These are phyloP conservation scores for Vanderwaltozyma verrucispora DNA, from an alignment of 805 yeast genomes.

Conservation along the genomic window DNA sequence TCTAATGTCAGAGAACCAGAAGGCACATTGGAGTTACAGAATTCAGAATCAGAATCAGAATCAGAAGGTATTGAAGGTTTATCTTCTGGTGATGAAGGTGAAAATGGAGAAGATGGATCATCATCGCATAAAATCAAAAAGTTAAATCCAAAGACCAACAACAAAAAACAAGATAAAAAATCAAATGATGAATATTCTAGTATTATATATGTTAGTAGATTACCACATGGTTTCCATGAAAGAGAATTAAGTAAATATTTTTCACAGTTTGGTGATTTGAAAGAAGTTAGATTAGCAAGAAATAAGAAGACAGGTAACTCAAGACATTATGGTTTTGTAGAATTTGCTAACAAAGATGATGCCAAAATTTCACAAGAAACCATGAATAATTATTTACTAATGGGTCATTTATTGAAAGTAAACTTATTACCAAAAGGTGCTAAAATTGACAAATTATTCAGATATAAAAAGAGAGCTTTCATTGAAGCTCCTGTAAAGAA, in stretches of 20 bases:
- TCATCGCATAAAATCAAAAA: slow-evolving; percentile 22
- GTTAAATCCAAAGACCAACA: slow-evolving; percentile 18
- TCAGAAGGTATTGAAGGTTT: slow-evolving; percentile 27
- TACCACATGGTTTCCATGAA: slow-evolving; percentile 90
- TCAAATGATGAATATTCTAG: slow-evolving; percentile 36
- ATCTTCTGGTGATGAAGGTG: slow-evolving; percentile 25
- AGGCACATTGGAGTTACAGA: slow-evolving; percentile 16
- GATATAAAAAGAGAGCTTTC: slow-evolving; percentile 28
- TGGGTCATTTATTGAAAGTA: slow-evolving; percentile 79
- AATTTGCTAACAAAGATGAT: slow-evolving; percentile 62
- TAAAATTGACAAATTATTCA: slow-evolving; percentile 31
- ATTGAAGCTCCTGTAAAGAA: slow-evolving; percentile 24
- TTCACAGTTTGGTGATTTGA: slow-evolving; percentile 80
- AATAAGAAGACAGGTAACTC: slow-evolving; percentile 85
- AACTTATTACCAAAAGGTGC: slow-evolving; percentile 39
- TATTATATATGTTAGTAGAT: slow-evolving; percentile 79
- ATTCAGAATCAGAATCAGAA: slow-evolving; percentile 21
- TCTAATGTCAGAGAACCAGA: no score
- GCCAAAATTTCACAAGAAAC: slow-evolving; percentile 89
- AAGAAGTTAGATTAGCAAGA: slow-evolving; percentile 70
- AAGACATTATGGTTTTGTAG: slow-evolving; percentile 86
- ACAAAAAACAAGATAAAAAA: slow-evolving; percentile 13
- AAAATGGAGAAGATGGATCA: slow-evolving; percentile 10
- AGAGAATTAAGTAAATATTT: slow-evolving; percentile 66
- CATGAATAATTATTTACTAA: slow-evolving; percentile 86